These are phyloP conservation scores for Cercospora nicotianae DNA, from an alignment of 2,329 filamentous ascomycete genomes.

Conservation along the genomic window DNA sequence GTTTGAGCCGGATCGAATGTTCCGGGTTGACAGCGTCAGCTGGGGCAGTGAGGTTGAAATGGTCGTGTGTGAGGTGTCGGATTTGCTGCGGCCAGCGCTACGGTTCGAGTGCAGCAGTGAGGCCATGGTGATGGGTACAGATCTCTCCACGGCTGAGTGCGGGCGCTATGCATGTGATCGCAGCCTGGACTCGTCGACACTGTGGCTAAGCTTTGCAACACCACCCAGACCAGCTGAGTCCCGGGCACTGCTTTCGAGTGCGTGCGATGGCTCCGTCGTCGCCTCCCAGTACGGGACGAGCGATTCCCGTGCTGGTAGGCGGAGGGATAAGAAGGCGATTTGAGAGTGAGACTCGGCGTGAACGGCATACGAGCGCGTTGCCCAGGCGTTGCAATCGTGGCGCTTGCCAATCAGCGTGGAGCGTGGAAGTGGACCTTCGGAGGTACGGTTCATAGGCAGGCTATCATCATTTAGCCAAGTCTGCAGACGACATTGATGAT, in stretches of 20 bases:
- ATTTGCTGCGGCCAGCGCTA: conserved; percentile 28
- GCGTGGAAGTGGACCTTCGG: not conserved
- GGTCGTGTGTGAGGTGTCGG: conserved; percentile 6
- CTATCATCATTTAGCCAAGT: not conserved
- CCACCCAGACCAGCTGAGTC: not conserved
- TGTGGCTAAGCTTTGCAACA: not conserved
- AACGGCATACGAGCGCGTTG: not conserved
- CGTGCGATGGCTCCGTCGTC: not conserved
- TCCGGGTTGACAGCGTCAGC: conserved; percentile 21
- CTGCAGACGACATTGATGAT: not conserved
- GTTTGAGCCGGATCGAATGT: conserved; percentile 18
- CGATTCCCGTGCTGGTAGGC: not conserved
- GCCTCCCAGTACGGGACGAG: not conserved
- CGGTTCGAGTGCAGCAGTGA: conserved; percentile 15
- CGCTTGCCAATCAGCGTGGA: not conserved
- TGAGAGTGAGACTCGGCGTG: not conserved
- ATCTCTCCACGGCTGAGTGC: not conserved
- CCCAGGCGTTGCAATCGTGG: not conserved
- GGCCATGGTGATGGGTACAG: conserved; percentile 11
- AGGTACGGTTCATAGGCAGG: not conserved
- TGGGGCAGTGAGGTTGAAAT: conserved; percentile 17
- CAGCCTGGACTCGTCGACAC: conserved; percentile 5
- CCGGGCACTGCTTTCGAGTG: not conserved
- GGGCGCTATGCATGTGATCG: conserved; percentile 9
- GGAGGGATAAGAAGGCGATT: not conserved